Evolutionary conservation across 345 rosid genomes (phyloP).

Genomic region (Acer negundo): DNA sequence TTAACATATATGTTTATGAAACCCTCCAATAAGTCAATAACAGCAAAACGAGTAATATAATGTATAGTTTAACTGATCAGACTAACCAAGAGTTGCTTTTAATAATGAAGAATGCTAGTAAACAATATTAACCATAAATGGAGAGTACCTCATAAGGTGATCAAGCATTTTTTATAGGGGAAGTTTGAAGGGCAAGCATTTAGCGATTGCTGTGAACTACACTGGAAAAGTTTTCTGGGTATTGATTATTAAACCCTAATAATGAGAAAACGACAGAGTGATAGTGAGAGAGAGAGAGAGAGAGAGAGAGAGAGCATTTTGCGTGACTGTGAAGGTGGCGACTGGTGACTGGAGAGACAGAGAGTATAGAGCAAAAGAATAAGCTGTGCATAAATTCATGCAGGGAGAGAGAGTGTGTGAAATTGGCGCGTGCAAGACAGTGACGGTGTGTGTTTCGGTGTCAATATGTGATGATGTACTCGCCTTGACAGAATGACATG

Average conservation of each 20-base stretch:
- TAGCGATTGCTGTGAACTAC: no score
- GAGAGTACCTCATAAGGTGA: not conserved
- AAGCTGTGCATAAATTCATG: no score
- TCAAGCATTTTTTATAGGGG: not conserved
- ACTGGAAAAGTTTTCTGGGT: not conserved
- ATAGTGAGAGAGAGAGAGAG: not conserved
- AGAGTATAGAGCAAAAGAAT: not conserved
- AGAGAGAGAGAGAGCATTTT: not conserved
- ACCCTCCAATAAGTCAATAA: not conserved
- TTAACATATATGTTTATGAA: not conserved
- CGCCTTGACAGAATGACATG: no score
- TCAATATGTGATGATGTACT: no score
- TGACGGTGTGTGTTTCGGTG: no score
- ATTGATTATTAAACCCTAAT: not conserved
- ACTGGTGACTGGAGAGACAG: constrained; percentile 3
- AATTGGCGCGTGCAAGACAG: no score
- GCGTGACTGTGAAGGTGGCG: not conserved
- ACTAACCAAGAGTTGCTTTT: no score
- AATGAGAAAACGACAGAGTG: not conserved
- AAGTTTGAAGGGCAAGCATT: not conserved
- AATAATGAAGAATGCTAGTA: no score
- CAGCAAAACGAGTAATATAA: not conserved
- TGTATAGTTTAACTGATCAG: no score
- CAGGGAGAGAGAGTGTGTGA: no score
- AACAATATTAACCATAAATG: not conserved